A percentile compares a stretch with the other conserved stretches of the same genome.
Evolutionary conservation across 73 alveolate species (phyloP).

Genomic region (Paramecium sexaurelia): DNA sequence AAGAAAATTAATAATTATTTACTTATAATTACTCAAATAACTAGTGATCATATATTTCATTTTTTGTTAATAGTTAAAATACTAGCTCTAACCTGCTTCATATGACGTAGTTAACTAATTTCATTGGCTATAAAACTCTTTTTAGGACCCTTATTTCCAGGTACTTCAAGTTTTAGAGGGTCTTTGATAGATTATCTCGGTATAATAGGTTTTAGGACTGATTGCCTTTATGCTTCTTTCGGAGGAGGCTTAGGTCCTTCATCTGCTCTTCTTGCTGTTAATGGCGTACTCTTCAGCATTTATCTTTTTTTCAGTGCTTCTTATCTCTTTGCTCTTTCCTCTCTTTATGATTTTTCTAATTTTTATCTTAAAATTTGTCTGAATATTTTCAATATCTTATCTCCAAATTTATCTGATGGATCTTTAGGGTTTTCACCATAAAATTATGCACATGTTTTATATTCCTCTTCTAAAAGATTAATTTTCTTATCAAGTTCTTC

Average conservation of each 20-base stretch:
- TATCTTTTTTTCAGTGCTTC: slow-evolving; percentile 16
- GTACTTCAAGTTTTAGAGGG: not conserved
- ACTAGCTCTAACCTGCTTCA: slow-evolving; percentile 30
- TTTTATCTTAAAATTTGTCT: slow-evolving; percentile 7
- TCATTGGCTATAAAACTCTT: slow-evolving; percentile 8
- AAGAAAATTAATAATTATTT: not conserved
- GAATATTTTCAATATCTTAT: slow-evolving; percentile 33
- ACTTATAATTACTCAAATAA: not conserved
- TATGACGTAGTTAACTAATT: not conserved
- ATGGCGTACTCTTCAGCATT: not conserved
- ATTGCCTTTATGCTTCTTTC: slow-evolving; percentile 3
- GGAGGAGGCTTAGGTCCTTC: not conserved
- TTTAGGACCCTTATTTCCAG: not conserved
- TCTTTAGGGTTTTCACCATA: slow-evolving; percentile 44
- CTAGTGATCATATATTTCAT: not conserved
- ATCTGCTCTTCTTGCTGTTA: slow-evolving; percentile 37
- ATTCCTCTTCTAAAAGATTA: not conserved
- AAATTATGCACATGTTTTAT: not conserved
- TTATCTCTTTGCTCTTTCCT: not conserved
- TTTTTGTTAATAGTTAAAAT: not conserved
- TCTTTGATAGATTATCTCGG: slow-evolving; percentile 27
- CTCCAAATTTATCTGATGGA: slow-evolving; percentile 50
- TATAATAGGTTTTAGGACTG: not conserved
- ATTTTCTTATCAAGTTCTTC: slow-evolving; percentile 24
- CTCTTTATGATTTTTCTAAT: not conserved